Percentiles rank a stretch among this genome's conserved stretches.
Evolutionary conservation across 148 eudicot species (phyloP).

Genomic region (Salicornia ramosissima): DNA sequence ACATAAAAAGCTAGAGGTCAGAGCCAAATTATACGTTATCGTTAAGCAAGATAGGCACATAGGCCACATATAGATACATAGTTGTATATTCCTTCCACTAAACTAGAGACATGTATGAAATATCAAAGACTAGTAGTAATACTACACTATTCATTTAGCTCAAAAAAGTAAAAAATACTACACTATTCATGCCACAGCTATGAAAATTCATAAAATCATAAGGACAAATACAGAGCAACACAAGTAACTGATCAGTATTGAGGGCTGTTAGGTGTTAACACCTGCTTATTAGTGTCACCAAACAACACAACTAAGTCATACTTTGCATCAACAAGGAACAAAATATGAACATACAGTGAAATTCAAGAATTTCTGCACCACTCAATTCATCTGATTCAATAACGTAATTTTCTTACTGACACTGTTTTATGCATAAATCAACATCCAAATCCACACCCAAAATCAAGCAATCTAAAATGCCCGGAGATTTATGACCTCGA

Average conservation of each 20-base stretch:
- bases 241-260: not conserved
- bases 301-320: not conserved
- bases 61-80: not conserved
- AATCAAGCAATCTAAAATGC: not conserved
- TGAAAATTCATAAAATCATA: not conserved
- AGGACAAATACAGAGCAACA: not conserved
- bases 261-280: not conserved
- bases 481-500: not conserved
- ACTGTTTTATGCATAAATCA: not conserved
- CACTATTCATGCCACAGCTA: not conserved
- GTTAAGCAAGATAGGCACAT: constrained; percentile 1
- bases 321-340: not conserved
- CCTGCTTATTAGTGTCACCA: not conserved
- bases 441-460: not conserved
- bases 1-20: not conserved
- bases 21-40: not conserved
- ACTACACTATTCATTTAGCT: no score
- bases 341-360: not conserved
- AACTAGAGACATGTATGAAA: not conserved
- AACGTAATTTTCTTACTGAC: not conserved
- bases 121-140: not conserved
- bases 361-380: not conserved
- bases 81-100: not conserved
- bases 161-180: not conserved
- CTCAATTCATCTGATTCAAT: constrained; percentile 3